Conservation (phyloP, 768 basidiomycete species). For the Sporobolomyces phaffii region DNA sequence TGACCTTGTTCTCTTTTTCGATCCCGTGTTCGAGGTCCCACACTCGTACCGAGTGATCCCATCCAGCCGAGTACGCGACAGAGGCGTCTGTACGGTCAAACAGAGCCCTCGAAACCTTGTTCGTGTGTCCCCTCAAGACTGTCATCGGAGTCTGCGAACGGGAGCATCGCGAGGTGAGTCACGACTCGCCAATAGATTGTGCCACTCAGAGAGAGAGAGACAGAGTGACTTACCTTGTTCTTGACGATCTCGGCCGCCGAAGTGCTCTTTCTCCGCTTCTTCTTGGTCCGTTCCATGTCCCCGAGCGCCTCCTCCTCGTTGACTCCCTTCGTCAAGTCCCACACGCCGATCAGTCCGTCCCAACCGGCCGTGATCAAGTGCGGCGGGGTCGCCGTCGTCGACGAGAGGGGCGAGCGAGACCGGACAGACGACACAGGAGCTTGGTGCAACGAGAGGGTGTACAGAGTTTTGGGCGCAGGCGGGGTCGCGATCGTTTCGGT, state of each 20-base stretch:
- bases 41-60: conserved; percentile 70
- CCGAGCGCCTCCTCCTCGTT: conserved; percentile 48
- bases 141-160: conserved; percentile 60
- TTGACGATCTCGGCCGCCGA: conserved; percentile 49
- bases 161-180: too few relatives aligned
- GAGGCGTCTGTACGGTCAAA: conserved; percentile 49
- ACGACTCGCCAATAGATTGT: too few relatives aligned
- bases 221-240: conserved; percentile 51
- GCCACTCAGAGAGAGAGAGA: too few relatives aligned
- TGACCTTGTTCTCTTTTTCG: conserved; percentile 46
- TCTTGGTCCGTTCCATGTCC: conserved; percentile 48
- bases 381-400: conserved; percentile 47
- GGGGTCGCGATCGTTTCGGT: conserved; percentile 45
- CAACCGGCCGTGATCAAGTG: conserved; percentile 76
- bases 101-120: conserved; percentile 65
- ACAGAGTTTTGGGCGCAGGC: conserved; percentile 51
- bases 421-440: conserved; percentile 68
- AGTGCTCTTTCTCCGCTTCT: conserved; percentile 61
- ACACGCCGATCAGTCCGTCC: conserved; percentile 79
- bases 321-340: conserved; percentile 70
- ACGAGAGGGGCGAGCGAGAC: conserved; percentile 41
- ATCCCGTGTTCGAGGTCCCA: conserved; percentile 77
- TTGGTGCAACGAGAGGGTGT: conserved; percentile 77
- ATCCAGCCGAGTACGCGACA: conserved; percentile 68
- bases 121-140: conserved; percentile 77